Evolutionary conservation across 768 basidiomycete species (phyloP).

Genomic region (Mycena latifolia): DNA sequence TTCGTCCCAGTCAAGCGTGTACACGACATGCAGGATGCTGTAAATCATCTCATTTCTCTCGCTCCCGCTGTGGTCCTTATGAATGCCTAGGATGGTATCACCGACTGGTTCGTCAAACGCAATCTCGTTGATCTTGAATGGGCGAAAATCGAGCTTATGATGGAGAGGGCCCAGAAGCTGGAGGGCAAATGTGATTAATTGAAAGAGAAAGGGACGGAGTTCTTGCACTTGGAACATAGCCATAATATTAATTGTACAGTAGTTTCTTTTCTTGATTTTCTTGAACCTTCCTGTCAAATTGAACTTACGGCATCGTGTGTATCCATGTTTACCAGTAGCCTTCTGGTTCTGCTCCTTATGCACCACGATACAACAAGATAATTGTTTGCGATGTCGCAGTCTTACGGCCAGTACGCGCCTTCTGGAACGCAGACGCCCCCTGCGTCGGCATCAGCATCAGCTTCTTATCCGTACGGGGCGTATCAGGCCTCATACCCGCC

Average conservation of each 20-base stretch:
- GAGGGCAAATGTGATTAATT: conserved; percentile 8
- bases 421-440: conserved; percentile 26
- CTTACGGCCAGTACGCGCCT: conserved; percentile 25
- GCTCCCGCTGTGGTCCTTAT: not conserved
- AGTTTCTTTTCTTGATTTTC: no score
- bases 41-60: not conserved
- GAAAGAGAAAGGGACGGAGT: not conserved
- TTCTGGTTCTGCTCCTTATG: no score
- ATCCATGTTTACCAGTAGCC: not conserved
- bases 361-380: no score
- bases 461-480: conserved; percentile 20
- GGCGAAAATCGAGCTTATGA: conserved; percentile 65
- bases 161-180: conserved; percentile 6
- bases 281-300: no score
- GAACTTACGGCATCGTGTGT: not conserved
- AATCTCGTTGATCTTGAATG: conserved; percentile 77
- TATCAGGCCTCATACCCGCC: conserved; percentile 20
- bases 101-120: conserved; percentile 84
- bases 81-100: conserved; percentile 64
- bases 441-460: not conserved
- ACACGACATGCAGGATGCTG: conserved; percentile 73
- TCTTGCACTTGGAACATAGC: not conserved
- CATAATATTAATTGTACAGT: not conserved
- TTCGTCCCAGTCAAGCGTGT: conserved; percentile 76
- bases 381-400: conserved; percentile 16